Evolutionary conservation across 805 yeast species (phyloP).

Genomic region (Starmerella floris): DNA sequence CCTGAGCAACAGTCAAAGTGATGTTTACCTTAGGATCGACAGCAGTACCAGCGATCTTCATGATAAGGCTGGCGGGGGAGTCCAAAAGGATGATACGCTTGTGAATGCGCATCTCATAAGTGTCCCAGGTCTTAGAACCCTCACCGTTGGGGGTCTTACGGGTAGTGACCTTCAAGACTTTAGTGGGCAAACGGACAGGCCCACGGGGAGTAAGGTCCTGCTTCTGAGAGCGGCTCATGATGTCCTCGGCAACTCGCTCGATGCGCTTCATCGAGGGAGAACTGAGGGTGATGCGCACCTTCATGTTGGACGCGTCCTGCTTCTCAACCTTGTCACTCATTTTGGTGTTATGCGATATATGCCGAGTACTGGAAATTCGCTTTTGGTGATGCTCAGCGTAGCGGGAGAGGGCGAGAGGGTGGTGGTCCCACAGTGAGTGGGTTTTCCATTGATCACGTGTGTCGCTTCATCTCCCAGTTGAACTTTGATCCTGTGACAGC

Average conservation of each 20-base stretch:
- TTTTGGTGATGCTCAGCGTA: neutral
- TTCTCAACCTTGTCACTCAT: slow-evolving; percentile 49
- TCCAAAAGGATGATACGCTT: slow-evolving; percentile 97
- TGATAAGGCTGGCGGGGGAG: slow-evolving; percentile 87
- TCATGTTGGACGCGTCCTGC: slow-evolving; percentile 72
- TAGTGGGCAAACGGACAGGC: slow-evolving; percentile 99
- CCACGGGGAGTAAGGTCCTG: slow-evolving; percentile 80
- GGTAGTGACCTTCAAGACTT: slow-evolving; percentile 94
- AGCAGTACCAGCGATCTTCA: slow-evolving; percentile 94
- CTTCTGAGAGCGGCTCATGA: slow-evolving; percentile 74
- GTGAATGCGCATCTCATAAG: slow-evolving; percentile 99
- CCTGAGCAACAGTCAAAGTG: slow-evolving; percentile 29
- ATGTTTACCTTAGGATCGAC: slow-evolving; percentile 99
- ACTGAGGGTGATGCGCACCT: slow-evolving; percentile 97
- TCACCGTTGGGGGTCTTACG: slow-evolving; percentile 99
- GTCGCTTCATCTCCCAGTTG: neutral
- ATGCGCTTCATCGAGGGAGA: slow-evolving; percentile 97
- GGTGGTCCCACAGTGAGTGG: slow-evolving; percentile 3
- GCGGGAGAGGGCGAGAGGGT: slow-evolving; percentile 2
- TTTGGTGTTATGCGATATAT: slow-evolving; percentile 12
- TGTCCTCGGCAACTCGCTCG: slow-evolving; percentile 88
- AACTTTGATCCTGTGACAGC: no score
- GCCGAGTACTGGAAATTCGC: slow-evolving; percentile 5
- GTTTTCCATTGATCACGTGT: slow-evolving; percentile 1
- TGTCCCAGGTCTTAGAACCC: slow-evolving; percentile 99